phyloP scores from a whole-genome alignment of 306 rosid species.

The Malus sylvestris region DNA sequence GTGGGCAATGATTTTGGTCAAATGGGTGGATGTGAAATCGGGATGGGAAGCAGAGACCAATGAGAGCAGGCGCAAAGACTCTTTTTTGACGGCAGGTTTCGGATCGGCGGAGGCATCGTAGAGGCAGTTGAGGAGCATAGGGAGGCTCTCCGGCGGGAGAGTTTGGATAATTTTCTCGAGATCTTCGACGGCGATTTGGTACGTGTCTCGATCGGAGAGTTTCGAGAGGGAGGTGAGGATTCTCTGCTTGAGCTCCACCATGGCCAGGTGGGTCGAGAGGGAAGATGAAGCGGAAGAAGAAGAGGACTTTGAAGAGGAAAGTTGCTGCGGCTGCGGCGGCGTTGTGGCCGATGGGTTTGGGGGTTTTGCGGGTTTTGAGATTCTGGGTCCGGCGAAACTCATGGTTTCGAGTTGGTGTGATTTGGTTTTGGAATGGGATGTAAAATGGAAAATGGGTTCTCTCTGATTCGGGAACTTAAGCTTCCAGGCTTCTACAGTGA shows the following conservation, averaged over 20 bases:
- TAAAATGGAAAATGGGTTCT: slow-evolving; percentile 2
- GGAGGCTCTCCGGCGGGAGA: slow-evolving; percentile 63
- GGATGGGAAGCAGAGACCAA: slow-evolving; percentile 53
- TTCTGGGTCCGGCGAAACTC: slow-evolving; percentile 44
- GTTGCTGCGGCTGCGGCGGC: not conserved
- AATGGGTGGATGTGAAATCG: slow-evolving; percentile 57
- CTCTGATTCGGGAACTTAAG: not conserved
- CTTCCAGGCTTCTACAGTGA: not conserved
- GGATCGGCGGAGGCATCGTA: slow-evolving; percentile 81
- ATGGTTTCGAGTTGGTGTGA: slow-evolving; percentile 4
- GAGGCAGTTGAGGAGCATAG: slow-evolving; percentile 80
- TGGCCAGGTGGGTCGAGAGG: slow-evolving; percentile 63
- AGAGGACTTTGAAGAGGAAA: not conserved
- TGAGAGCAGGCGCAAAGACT: slow-evolving; percentile 64
- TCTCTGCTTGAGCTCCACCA: slow-evolving; percentile 90
- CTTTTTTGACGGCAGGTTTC: slow-evolving; percentile 72
- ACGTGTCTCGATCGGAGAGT: slow-evolving; percentile 89
- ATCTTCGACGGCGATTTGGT: slow-evolving; percentile 90
- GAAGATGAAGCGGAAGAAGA: slow-evolving; percentile 26
- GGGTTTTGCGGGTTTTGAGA: slow-evolving; percentile 48
- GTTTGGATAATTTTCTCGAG: slow-evolving; percentile 55
- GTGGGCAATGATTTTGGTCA: slow-evolving; percentile 61
- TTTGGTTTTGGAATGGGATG: not conserved
- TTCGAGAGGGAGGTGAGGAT: slow-evolving; percentile 80
- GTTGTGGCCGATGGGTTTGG: slow-evolving; percentile 36